phyloP scores from a whole-genome alignment of 192 early-diverging fungal species.

The Phycomyces blakesleeanus region DNA sequence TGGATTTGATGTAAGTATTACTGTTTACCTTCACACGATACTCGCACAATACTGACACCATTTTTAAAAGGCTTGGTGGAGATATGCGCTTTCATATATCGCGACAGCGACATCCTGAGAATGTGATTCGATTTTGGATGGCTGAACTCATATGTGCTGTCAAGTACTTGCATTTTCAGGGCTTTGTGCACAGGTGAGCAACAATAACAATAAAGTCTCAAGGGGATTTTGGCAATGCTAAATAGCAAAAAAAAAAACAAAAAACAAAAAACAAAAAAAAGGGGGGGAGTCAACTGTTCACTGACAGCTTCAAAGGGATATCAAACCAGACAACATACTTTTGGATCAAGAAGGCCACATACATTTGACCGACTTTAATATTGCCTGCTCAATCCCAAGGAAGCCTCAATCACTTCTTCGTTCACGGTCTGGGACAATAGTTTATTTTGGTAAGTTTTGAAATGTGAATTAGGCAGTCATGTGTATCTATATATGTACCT shows the following conservation, averaged over 20 bases:
- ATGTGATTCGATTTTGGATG: constrained; percentile 77
- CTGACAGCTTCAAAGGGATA: constrained; percentile 50
- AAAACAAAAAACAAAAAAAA: neutral
- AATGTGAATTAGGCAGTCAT: no score
- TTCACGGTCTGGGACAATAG: constrained; percentile 83
- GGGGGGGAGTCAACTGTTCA: neutral
- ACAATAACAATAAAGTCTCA: no score
- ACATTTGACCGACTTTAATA: constrained; percentile 95
- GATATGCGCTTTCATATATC: constrained; percentile 83
- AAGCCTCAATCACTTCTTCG: constrained; percentile 56
- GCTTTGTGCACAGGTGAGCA: constrained; percentile 82
- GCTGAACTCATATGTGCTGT: constrained; percentile 83
- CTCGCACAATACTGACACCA: no score
- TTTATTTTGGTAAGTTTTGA: constrained; percentile 90
- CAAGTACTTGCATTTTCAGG: constrained; percentile 75
- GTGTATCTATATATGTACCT: constrained; percentile 71
- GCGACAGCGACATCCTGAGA: constrained; percentile 65
- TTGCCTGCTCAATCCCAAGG: constrained; percentile 65
- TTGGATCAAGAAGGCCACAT: constrained; percentile 80
- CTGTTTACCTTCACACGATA: no score
- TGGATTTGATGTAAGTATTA: constrained; percentile 76
- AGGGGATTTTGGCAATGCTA: no score
- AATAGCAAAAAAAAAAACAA: neutral
- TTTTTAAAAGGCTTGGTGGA: constrained; percentile 81
- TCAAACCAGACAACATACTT: constrained; percentile 93